Percentiles rank a stretch among this genome's conserved stretches.
phyloP scores from a whole-genome alignment of 2,329 filamentous ascomycete species.

The Colletotrichum sp. region DNA sequence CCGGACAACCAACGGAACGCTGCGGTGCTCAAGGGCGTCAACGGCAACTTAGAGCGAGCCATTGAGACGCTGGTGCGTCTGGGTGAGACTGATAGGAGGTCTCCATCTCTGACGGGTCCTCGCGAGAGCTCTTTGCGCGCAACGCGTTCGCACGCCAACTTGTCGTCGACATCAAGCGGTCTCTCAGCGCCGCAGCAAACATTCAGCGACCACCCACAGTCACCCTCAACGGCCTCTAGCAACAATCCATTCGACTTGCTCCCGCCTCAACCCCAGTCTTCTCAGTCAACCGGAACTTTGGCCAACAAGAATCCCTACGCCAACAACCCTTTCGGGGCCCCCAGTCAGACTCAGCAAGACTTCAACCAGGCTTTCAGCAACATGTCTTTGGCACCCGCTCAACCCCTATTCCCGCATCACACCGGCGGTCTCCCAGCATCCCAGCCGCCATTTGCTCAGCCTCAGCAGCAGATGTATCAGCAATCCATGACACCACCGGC shows the following conservation, averaged over 20 bases:
- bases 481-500: slow-evolving; percentile 49
- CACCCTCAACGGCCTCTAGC: slow-evolving; percentile 54
- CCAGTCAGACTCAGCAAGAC: slow-evolving; percentile 46
- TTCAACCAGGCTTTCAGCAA: slow-evolving; percentile 77
- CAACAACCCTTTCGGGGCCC: slow-evolving; percentile 74
- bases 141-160: slow-evolving; percentile 61
- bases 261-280: slow-evolving; percentile 62
- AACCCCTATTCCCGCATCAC: slow-evolving; percentile 75
- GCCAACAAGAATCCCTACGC: slow-evolving; percentile 64
- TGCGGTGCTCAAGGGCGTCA: slow-evolving; percentile 80
- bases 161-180: slow-evolving; percentile 41
- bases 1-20: slow-evolving; percentile 81
- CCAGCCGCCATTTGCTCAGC: slow-evolving; percentile 35
- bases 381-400: slow-evolving; percentile 67
- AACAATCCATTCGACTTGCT: slow-evolving; percentile 75
- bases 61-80: slow-evolving; percentile 85
- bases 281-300: slow-evolving; percentile 68
- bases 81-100: slow-evolving; percentile 68
- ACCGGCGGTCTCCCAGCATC: slow-evolving; percentile 66
- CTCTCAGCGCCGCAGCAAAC: slow-evolving; percentile 34
- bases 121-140: slow-evolving; percentile 53
- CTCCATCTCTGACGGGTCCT: slow-evolving; percentile 46
- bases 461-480: slow-evolving; percentile 44
- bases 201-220: slow-evolving; percentile 26
- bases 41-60: slow-evolving; percentile 84